Base-by-base conservation (phyloP, 1,284 basidiomycete species). In the Ganoderma lucidum region DNA sequence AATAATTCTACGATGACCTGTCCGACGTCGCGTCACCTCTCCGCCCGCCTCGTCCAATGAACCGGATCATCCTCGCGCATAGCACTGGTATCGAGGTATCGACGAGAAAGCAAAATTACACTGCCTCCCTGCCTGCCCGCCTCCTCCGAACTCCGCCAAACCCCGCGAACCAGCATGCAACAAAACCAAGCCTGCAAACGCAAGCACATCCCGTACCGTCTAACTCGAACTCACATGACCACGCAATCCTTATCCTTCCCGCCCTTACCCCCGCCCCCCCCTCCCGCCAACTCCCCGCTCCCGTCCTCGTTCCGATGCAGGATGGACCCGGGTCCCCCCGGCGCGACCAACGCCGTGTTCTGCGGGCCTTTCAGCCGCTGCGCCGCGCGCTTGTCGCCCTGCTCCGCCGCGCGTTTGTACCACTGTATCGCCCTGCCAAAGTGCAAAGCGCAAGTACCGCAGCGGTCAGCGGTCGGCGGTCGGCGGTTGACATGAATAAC, bases 321-420 rank as follows among this genome's bases (percentile, higher is more conserved):
- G 5, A 92, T 85, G 3, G 89, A 83, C 42, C 86, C 88, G 0
- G 90, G 83, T 42, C 88, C 89, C 55, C 89, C 90, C 1, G 89
- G 87, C 63, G 85, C 83, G 64, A 82, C 81, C 69, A 87, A 79
- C 3, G 88, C 88, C 44, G 86, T 86, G 59, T 81, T 85, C 63
- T 85, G 83, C n/a, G 85, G 83, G 17, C 87, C 88, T 79, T 88
- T 91, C n/a, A 99, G 83, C 61, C 98, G 90, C 78, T 97, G 94
- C 17, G 87, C 84, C 0, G 97, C 96, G 68, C 97, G 94, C 80
- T 96, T 97, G 83, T 99, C 97, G 56, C 97, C 97, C 44, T 92
- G 90, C n/a, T 97, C 96, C 6, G 96, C 92, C 1, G 97, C 96
- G 71, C 89, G 88, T 81, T 93, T 93, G 86, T 97, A 99, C 88